Percentiles rank a stretch among this genome's conserved stretches.
phyloP scores from a whole-genome alignment of 73 alveolate genomes.

The Paramecium primaurelia region DNA sequence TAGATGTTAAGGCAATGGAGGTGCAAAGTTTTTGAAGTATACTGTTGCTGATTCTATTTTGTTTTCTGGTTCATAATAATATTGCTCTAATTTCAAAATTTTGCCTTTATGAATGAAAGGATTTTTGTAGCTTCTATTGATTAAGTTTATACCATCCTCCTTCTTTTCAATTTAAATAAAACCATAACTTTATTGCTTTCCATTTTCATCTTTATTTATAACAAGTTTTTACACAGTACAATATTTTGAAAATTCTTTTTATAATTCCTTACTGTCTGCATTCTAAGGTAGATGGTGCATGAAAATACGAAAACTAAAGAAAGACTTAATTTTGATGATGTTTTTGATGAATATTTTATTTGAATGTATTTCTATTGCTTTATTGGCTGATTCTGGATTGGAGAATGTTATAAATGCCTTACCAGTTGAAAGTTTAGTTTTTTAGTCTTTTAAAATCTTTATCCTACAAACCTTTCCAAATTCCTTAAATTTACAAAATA shows the following conservation, averaged over 20 bases:
- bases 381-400: slow-evolving; percentile 21
- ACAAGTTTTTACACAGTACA: slow-evolving; percentile 22
- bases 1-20: neutral
- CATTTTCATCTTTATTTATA: neutral
- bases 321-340: slow-evolving; percentile 11
- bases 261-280: slow-evolving; percentile 14
- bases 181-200: slow-evolving; percentile 18
- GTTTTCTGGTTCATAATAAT: slow-evolving; percentile 16
- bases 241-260: slow-evolving; percentile 24
- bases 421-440: neutral
- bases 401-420: neutral
- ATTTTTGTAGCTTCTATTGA: neutral
- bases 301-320: slow-evolving; percentile 30
- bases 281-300: slow-evolving; percentile 25
- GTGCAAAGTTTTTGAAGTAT: slow-evolving; percentile 14
- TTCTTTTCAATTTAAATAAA: slow-evolving; percentile 14
- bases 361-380: slow-evolving; percentile 31
- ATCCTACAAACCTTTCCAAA: slow-evolving; percentile 14
- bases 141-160: slow-evolving; percentile 10
- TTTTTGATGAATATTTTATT: slow-evolving; percentile 15
- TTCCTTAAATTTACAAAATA: slow-evolving; percentile 34
- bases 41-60: neutral
- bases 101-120: neutral
- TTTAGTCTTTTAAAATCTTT: neutral
- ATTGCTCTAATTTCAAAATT: neutral